Percentiles rank a stretch among this genome's conserved stretches.
These are phyloP conservation scores for Camellia oleifera DNA, from an alignment of 179 eudicot genomes.

Conservation along the genomic window DNA sequence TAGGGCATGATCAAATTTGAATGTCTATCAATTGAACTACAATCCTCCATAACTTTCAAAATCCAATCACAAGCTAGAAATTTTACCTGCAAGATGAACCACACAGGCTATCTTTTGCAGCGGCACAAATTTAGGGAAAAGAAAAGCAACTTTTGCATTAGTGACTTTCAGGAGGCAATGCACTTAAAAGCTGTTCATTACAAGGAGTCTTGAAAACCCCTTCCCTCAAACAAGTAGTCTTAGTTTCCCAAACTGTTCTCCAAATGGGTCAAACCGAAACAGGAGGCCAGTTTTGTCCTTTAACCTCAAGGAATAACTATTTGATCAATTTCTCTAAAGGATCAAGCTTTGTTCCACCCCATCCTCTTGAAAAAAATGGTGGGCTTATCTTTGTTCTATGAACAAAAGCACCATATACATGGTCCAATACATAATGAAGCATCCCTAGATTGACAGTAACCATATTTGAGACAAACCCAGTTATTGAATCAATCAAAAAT, in stretches of 20 bases:
- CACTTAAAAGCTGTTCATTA: conserved; percentile 77
- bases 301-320: conserved; percentile 72
- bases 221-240: conserved; percentile 67
- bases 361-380: conserved; percentile 87
- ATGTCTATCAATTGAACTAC: background rate
- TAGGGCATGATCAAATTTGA: background rate
- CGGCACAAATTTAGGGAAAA: conserved; percentile 57
- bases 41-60: background rate
- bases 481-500: conserved; percentile 6
- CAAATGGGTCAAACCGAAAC: conserved; percentile 61
- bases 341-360: conserved; percentile 94
- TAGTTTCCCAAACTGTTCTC: conserved; percentile 91
- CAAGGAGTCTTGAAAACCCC: conserved; percentile 89
- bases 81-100: conserved; percentile 95
- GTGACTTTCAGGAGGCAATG: conserved; percentile 95
- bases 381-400: conserved; percentile 87
- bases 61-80: background rate
- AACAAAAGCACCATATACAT: conserved; percentile 93
- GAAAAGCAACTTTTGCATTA: conserved; percentile 89
- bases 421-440: conserved; percentile 62
- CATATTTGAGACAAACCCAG: conserved; percentile 38
- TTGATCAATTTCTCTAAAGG: conserved; percentile 71
- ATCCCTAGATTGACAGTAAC: conserved; percentile 79
- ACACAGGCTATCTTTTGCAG: conserved; percentile 87
- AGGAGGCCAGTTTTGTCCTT: conserved; percentile 84